Percentiles rank a stretch among this genome's conserved stretches.
Conservation (phyloP, 139 green algal species). For the Picochlorum sp. region DNA sequence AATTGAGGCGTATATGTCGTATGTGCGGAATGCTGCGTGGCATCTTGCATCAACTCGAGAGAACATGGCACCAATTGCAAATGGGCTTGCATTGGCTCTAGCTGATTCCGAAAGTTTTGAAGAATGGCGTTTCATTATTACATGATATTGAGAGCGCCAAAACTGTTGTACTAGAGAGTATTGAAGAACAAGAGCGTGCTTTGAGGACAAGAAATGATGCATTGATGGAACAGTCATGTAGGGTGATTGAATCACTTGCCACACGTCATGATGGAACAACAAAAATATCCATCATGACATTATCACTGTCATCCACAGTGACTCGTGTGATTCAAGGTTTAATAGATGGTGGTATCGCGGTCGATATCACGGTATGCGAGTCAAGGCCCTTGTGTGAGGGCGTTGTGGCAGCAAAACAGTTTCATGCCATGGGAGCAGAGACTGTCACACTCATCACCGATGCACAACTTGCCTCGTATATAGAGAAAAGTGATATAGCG, state of each 20-base stretch:
- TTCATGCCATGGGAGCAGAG: background rate
- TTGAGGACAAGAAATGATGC: background rate
- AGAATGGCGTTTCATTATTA: background rate
- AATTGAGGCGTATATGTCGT: background rate
- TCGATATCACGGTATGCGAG: background rate
- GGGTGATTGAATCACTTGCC: background rate
- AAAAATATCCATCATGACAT: constrained; percentile 10
- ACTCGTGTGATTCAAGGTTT: background rate
- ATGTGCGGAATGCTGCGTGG: background rate
- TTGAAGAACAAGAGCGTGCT: background rate
- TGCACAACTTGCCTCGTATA: background rate
- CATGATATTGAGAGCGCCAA: background rate
- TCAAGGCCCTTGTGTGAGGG: constrained; percentile 1
- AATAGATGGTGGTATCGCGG: background rate
- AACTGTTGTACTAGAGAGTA: background rate
- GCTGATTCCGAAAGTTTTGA: background rate
- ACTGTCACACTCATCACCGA: background rate
- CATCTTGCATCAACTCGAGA: background rate
- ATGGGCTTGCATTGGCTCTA: background rate
- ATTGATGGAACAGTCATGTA: constrained; percentile 2
- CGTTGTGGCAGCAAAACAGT: background rate
- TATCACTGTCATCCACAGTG: constrained; percentile 4
- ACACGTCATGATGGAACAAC: background rate
- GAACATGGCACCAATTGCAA: background rate
- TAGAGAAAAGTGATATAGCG: background rate